Conservation (phyloP, 1,284 basidiomycete species). For the Rhizoctonia solani region DNA sequence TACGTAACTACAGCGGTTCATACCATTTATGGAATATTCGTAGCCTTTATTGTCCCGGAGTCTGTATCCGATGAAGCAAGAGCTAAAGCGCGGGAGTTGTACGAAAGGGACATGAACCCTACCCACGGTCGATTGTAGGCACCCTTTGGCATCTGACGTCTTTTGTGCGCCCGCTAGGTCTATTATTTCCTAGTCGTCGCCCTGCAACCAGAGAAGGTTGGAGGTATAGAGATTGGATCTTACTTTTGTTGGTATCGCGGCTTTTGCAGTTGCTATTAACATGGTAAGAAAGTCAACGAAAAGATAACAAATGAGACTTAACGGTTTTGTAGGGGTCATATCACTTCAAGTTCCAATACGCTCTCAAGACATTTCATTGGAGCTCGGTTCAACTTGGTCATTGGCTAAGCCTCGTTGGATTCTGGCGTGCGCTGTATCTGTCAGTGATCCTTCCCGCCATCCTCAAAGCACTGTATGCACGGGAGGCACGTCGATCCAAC, state of each 20-base stretch:
- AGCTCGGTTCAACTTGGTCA: conserved; percentile 73
- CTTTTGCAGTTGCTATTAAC: conserved; percentile 12
- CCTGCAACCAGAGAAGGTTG: conserved; percentile 45
- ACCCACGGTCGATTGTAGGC: not conserved
- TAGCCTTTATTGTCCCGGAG: conserved; percentile 73
- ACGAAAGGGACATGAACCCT: conserved; percentile 35
- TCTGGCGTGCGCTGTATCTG: conserved; percentile 63
- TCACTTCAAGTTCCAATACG: conserved; percentile 68
- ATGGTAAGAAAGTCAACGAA: conserved; percentile 52
- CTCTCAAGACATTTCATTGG: conserved; percentile 70
- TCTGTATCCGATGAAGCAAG: conserved; percentile 55
- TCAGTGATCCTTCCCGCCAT: conserved; percentile 61
- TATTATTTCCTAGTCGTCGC: conserved; percentile 60
- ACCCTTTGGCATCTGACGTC: conserved; percentile 34
- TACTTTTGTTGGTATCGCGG: conserved; percentile 58
- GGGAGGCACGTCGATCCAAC: not conserved
- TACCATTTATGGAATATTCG: conserved; percentile 54
- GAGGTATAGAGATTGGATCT: conserved; percentile 65
- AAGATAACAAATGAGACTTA: not conserved
- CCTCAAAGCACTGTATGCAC: conserved; percentile 14
- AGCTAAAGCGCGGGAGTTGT: conserved; percentile 17
- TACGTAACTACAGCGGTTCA: conserved; percentile 62
- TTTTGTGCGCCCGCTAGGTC: conserved; percentile 66
- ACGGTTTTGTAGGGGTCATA: conserved; percentile 54
- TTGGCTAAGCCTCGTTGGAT: conserved; percentile 66